These are phyloP conservation scores for Pittosporum tobira DNA, from an alignment of 129 eudicot genomes.

Conservation along the genomic window DNA sequence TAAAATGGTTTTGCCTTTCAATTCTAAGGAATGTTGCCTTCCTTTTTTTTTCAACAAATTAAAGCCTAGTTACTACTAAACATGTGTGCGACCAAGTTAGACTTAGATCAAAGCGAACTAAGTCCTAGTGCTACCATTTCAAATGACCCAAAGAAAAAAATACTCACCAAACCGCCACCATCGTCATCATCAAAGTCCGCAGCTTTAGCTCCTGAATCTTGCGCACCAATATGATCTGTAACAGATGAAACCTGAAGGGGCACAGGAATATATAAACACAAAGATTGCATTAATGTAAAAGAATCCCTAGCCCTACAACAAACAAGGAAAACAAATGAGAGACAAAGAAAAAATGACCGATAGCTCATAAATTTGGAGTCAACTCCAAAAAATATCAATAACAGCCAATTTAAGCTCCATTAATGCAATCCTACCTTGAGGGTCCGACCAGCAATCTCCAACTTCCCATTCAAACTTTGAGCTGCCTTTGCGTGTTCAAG, in stretches of 20 bases:
- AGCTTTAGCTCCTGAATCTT: conserved; percentile 86
- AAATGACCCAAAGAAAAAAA: neutral
- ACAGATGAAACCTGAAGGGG: conserved; percentile 84
- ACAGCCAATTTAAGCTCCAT: neutral
- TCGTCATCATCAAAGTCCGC: conserved; percentile 99
- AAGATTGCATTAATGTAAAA: too few species aligned
- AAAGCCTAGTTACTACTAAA: too few species aligned
- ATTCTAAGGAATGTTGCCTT: too few species aligned
- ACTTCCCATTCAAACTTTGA: conserved; percentile 72
- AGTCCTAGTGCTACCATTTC: too few species aligned
- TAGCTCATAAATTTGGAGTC: neutral
- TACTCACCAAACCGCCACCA: conserved; percentile 94
- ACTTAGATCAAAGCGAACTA: too few species aligned
- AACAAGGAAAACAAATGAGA: too few species aligned
- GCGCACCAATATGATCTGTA: conserved; percentile 77
- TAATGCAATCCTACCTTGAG: conserved; percentile 29
- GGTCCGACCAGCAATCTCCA: conserved; percentile 87
- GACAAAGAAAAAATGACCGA: neutral
- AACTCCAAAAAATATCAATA: too few species aligned
- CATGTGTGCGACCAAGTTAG: too few species aligned
- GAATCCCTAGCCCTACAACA: too few species aligned
- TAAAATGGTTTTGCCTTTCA: too few species aligned
- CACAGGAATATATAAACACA: neutral
- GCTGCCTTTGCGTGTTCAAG: conserved; percentile 93
- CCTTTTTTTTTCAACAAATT: too few species aligned